Evolutionary conservation across 78 protist species (phyloP).

Genomic region (Polysphondylium violaceum): DNA sequence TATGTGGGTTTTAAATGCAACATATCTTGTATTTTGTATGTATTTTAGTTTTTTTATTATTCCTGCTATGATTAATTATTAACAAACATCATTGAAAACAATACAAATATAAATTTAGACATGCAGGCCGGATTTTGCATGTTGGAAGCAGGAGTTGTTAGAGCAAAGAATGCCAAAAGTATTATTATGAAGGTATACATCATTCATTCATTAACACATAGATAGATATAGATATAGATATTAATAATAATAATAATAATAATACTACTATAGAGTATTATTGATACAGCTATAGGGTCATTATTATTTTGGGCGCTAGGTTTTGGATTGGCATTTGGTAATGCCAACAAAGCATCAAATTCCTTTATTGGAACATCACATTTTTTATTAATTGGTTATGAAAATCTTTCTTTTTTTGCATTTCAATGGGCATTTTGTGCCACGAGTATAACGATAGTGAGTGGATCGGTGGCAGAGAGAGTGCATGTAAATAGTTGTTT

Average conservation of each 20-base stretch:
- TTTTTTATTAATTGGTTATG: slow-evolving; percentile 42
- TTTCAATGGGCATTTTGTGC: slow-evolving; percentile 85
- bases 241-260: too few relatives aligned
- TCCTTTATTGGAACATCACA: slow-evolving; percentile 30
- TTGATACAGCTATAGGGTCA: slow-evolving; percentile 81
- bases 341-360: slow-evolving; percentile 24
- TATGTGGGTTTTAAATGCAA: slow-evolving; percentile 73
- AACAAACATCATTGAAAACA: neutral
- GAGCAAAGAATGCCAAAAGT: slow-evolving; percentile 84
- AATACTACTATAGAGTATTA: slow-evolving; percentile 74
- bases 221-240: too few relatives aligned
- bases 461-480: slow-evolving; percentile 90
- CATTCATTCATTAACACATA: too few relatives aligned
- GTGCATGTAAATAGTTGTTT: slow-evolving; percentile 60
- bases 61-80: neutral
- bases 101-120: neutral
- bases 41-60: neutral
- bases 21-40: slow-evolving; percentile 65
- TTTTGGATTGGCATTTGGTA: slow-evolving; percentile 82
- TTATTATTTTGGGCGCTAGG: slow-evolving; percentile 79
- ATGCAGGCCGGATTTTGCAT: slow-evolving; percentile 94
- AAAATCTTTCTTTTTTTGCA: slow-evolving; percentile 58
- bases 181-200: slow-evolving; percentile 70
- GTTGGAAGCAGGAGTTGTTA: slow-evolving; percentile 91
- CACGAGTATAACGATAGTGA: slow-evolving; percentile 87